phyloP scores from a whole-genome alignment of 768 basidiomycete genomes.

The Mycena indigotica region DNA sequence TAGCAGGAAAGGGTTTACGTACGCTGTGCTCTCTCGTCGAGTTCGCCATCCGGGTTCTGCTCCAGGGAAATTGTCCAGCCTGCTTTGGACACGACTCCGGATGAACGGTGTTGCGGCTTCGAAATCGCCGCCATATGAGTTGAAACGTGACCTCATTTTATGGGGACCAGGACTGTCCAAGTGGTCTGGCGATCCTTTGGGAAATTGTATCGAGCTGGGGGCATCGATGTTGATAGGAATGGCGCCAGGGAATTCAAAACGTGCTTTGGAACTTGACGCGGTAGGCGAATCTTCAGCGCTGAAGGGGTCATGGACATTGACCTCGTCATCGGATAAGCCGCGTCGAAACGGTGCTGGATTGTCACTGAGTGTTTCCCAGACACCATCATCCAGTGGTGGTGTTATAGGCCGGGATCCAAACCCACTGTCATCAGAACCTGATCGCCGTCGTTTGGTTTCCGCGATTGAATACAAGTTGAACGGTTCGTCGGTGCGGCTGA shows the following conservation, averaged over 20 bases:
- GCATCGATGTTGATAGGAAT: constrained; percentile 54
- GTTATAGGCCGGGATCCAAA: constrained; percentile 54
- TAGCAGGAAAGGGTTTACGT: constrained; percentile 34
- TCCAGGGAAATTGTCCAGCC: constrained; percentile 57
- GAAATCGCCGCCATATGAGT: constrained; percentile 67
- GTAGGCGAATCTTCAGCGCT: constrained; percentile 45
- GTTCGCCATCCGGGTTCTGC: constrained; percentile 83
- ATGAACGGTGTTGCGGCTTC: constrained; percentile 78
- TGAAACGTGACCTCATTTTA: constrained; percentile 62
- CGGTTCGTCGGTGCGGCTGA: constrained; percentile 75
- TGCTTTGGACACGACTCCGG: constrained; percentile 81
- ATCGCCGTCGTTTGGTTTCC: constrained; percentile 61
- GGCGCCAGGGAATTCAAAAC: constrained; percentile 59
- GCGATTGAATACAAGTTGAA: constrained; percentile 84
- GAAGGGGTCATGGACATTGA: constrained; percentile 44
- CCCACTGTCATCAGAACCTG: constrained; percentile 57
- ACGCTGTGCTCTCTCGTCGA: constrained; percentile 89
- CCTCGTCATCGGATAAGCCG: constrained; percentile 72
- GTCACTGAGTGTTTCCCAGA: constrained; percentile 52
- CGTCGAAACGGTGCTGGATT: constrained; percentile 77
- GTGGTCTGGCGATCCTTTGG: constrained; percentile 75
- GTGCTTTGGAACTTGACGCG: constrained; percentile 49
- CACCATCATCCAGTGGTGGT: constrained; percentile 45
- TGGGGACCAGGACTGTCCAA: constrained; percentile 58
- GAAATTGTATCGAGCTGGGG: constrained; percentile 79